Conservation (phyloP, 345 rosid genomes). For the Erodium maritimum region DNA sequence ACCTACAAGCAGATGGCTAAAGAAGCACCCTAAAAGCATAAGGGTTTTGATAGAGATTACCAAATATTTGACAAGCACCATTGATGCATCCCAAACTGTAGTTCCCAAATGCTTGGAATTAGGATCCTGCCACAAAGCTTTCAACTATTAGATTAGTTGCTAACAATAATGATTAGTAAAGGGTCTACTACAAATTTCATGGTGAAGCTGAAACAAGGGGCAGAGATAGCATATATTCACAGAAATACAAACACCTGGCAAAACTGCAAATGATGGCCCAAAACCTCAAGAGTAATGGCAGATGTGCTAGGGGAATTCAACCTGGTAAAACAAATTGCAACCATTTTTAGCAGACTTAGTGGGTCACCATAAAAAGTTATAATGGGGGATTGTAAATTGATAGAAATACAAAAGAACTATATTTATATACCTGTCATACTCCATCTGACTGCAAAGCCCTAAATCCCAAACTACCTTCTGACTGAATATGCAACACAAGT, state of each 20-base stretch:
- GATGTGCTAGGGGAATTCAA: conserved; percentile 76
- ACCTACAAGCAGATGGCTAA: not conserved
- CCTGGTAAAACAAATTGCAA: conserved; percentile 20
- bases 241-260: conserved; percentile 39
- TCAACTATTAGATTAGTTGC: not conserved
- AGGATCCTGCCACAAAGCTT: conserved; percentile 57
- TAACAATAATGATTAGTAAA: not conserved
- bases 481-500: no score
- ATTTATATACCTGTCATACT: not conserved
- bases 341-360: no score
- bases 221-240: not conserved
- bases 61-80: conserved; percentile 82
- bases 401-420: not conserved
- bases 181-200: not conserved
- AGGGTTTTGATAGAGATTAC: conserved; percentile 17
- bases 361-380: no score
- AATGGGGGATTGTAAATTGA: no score
- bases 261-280: conserved; percentile 68
- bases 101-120: conserved; percentile 93
- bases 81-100: conserved; percentile 96
- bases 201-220: not conserved
- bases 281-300: conserved; percentile 46
- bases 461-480: not conserved
- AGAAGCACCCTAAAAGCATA: not conserved
- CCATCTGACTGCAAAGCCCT: not conserved